Evolutionary conservation across 306 rosid species (phyloP).

Genomic region (Quercus cerris): DNA sequence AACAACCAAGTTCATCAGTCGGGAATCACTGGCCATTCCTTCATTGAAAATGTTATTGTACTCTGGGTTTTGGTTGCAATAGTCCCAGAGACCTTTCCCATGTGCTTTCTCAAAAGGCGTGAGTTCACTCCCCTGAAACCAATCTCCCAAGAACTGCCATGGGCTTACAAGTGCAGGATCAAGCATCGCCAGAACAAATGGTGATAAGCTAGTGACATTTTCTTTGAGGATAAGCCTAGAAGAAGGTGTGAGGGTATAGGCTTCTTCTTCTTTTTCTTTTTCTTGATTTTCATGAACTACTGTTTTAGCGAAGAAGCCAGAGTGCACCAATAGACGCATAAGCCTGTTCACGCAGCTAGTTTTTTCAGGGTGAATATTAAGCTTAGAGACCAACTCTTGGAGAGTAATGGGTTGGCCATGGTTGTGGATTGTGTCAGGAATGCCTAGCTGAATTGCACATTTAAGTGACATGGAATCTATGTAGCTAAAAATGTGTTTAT

Average conservation of each 20-base stretch:
- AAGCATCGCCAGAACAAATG: conserved; percentile 3
- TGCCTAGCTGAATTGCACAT: too few relatives aligned
- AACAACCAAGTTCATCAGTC: conserved; percentile 34
- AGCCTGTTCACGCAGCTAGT: too few relatives aligned
- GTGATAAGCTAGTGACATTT: conserved; percentile 8
- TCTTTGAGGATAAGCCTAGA: conserved; percentile 42
- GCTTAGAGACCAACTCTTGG: too few relatives aligned
- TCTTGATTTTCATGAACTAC: too few relatives aligned
- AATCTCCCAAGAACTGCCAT: conserved; percentile 27
- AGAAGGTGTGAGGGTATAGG: conserved; percentile 41
- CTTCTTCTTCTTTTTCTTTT: not conserved
- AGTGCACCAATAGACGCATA: too few relatives aligned
- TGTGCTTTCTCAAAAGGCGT: conserved; percentile 31
- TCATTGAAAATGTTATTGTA: conserved; percentile 14
- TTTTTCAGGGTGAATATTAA: too few relatives aligned
- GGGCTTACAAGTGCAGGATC: conserved; percentile 8
- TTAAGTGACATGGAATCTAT: too few relatives aligned
- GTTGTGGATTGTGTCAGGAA: too few relatives aligned
- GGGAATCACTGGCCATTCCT: conserved; percentile 42
- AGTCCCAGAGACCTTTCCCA: conserved; percentile 37
- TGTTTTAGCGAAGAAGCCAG: too few relatives aligned
- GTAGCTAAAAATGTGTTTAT: too few relatives aligned
- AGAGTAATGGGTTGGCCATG: too few relatives aligned
- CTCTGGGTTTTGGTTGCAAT: conserved; percentile 11
- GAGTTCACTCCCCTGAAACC: conserved; percentile 24